Percentiles rank a stretch among this genome's conserved stretches.
Conservation (phyloP, 2,329 filamentous ascomycete genomes). For the Penicillium freii region DNA sequence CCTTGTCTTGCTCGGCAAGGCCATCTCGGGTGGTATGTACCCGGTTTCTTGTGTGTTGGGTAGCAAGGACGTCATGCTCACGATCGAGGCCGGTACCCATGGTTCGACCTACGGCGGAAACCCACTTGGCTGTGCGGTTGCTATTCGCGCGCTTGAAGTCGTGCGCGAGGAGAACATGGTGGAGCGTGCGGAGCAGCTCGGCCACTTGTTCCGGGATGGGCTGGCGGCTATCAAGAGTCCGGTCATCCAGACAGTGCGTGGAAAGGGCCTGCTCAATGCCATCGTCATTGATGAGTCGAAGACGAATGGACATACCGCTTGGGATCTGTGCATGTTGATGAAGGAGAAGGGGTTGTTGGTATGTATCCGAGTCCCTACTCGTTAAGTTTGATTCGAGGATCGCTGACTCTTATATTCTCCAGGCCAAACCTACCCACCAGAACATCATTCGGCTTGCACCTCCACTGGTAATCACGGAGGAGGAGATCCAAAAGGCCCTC, state of each 20-base stretch:
- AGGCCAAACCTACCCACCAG: conserved; percentile 98
- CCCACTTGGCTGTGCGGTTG: conserved; percentile 90
- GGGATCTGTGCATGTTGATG: conserved; percentile 93
- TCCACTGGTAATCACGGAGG: conserved; percentile 88
- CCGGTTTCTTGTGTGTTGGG: conserved; percentile 93
- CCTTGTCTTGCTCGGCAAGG: conserved; percentile 91
- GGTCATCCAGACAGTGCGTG: conserved; percentile 77
- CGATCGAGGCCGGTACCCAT: conserved; percentile 92
- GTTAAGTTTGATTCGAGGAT: neutral
- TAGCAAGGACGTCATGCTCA: conserved; percentile 88
- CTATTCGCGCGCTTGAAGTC: conserved; percentile 90
- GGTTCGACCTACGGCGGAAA: conserved; percentile 99
- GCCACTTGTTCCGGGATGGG: conserved; percentile 77
- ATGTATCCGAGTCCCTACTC: conserved; percentile 40
- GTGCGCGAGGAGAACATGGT: conserved; percentile 89
- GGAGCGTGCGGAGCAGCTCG: conserved; percentile 75
- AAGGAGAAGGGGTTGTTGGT: conserved; percentile 94
- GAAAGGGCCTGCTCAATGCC: conserved; percentile 92
- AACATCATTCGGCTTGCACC: conserved; percentile 99
- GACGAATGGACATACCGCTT: conserved; percentile 81
- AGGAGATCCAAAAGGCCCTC: conserved; percentile 75
- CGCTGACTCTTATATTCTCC: conserved; percentile 10
- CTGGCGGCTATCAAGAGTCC: conserved; percentile 72
- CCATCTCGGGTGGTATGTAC: conserved; percentile 97
- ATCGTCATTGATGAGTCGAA: conserved; percentile 91